A percentile compares a stretch with the other conserved stretches of the same genome.
Conservation (phyloP, 352 stramenopile genomes). For the Saprolegnia diclina region DNA sequence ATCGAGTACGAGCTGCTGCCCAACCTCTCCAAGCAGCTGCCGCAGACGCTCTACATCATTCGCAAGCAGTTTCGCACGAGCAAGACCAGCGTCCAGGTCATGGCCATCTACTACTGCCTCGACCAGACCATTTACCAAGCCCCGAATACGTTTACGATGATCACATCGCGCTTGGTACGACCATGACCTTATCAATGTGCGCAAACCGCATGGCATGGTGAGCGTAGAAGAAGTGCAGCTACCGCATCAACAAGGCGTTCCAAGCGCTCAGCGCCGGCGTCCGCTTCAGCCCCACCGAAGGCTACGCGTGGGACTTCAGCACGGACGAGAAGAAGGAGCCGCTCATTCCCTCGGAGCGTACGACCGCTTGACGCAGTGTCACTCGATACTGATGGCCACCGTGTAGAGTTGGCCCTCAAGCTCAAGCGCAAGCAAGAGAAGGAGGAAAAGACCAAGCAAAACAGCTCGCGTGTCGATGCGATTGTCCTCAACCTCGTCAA, state of each 20-base stretch:
- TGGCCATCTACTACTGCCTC: slow-evolving; percentile 86
- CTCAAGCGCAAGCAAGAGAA: slow-evolving; percentile 85
- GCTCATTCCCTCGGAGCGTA: slow-evolving; percentile 78
- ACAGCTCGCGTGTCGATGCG: slow-evolving; percentile 70
- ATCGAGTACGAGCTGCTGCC: slow-evolving; percentile 85
- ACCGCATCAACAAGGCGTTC: slow-evolving; percentile 80
- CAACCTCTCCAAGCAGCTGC: slow-evolving; percentile 76
- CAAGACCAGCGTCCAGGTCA: slow-evolving; percentile 67
- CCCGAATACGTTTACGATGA: slow-evolving; percentile 84
- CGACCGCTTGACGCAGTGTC: slow-evolving; percentile 25
- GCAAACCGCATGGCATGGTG: too few species aligned
- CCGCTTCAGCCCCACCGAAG: slow-evolving; percentile 79
- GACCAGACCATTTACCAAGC: slow-evolving; percentile 83
- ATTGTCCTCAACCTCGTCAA: slow-evolving; percentile 84
- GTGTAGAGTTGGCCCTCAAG: slow-evolving; percentile 70
- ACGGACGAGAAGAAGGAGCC: slow-evolving; percentile 77
- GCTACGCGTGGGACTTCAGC: slow-evolving; percentile 85
- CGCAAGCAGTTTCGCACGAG: slow-evolving; percentile 77
- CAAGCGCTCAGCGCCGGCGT: slow-evolving; percentile 63
- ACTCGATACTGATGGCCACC: neutral
- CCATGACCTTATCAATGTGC: neutral
- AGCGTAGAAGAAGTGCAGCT: slow-evolving; percentile 79
- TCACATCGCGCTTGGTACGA: slow-evolving; percentile 75
- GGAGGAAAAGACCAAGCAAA: slow-evolving; percentile 81
- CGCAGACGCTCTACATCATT: slow-evolving; percentile 82